These are phyloP conservation scores for Aspergillus ellipticus DNA, from an alignment of 495 filamentous ascomycete genomes.

Conservation along the genomic window DNA sequence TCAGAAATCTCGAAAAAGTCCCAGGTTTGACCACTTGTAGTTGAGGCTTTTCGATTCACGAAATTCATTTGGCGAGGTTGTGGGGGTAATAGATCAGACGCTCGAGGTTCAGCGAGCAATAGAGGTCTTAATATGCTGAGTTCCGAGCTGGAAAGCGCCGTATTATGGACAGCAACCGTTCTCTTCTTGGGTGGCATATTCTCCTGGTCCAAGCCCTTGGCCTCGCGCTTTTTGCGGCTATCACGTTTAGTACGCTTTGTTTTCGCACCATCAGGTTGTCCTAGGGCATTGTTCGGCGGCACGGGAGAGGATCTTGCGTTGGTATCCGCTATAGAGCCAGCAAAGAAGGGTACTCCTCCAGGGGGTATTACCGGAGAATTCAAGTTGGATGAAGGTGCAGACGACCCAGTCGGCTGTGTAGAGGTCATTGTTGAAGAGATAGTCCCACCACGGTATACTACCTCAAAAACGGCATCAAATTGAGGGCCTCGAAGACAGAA, in stretches of 20 bases:
- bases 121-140: slow-evolving; percentile 31
- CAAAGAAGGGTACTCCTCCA: slow-evolving; percentile 24
- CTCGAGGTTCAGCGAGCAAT: slow-evolving; percentile 34
- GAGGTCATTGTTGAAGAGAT: slow-evolving; percentile 31
- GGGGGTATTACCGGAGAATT: slow-evolving; percentile 40
- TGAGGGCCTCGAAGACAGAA: background rate
- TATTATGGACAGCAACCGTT: slow-evolving; percentile 27
- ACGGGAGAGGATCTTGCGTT: slow-evolving; percentile 39
- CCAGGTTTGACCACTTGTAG: slow-evolving; percentile 34
- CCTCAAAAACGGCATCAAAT: background rate
- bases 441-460: background rate
- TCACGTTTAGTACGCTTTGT: slow-evolving; percentile 46
- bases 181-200: slow-evolving; percentile 36
- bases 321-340: slow-evolving; percentile 28
- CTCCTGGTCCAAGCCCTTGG: slow-evolving; percentile 54
- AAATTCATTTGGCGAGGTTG: slow-evolving; percentile 42
- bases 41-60: slow-evolving; percentile 32
- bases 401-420: slow-evolving; percentile 33
- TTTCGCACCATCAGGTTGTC: slow-evolving; percentile 34
- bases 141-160: slow-evolving; percentile 28
- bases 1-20: slow-evolving; percentile 45
- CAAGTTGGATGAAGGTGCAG: slow-evolving; percentile 42
- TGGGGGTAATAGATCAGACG: slow-evolving; percentile 37
- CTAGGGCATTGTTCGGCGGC: slow-evolving; percentile 28
- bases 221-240: slow-evolving; percentile 70